Conservation (phyloP, 1,139 yeast species). For the Yueomyces sp. region DNA sequence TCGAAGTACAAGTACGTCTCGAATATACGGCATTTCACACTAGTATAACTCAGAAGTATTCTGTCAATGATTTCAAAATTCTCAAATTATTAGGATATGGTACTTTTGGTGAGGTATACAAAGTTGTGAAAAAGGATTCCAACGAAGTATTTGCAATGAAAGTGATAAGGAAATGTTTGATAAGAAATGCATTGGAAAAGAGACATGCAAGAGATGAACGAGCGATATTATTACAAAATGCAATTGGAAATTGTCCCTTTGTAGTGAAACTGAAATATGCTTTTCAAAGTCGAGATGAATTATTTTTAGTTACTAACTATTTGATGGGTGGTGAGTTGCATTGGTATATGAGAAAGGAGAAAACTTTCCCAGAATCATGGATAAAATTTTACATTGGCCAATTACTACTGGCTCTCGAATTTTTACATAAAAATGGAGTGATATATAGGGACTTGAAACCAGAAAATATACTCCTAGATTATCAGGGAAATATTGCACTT, state of each 20-base stretch:
- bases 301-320: conserved; percentile 88
- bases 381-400: conserved; percentile 96
- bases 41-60: conserved; percentile 29
- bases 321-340: conserved; percentile 98
- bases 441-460: conserved; percentile 94
- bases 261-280: conserved; percentile 92
- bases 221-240: conserved; percentile 81
- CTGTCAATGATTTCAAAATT: conserved; percentile 59
- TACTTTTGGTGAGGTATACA: conserved; percentile 94
- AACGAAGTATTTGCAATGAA: conserved; percentile 93
- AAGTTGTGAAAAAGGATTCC: conserved; percentile 82
- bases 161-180: conserved; percentile 82
- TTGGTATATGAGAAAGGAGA: conserved; percentile 96
- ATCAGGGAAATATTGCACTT: conserved; percentile 90
- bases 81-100: conserved; percentile 87
- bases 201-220: conserved; percentile 97
- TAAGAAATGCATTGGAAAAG: conserved; percentile 90
- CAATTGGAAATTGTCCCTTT: conserved; percentile 74
- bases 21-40: conserved; percentile 69
- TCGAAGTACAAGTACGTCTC: conserved; percentile 60
- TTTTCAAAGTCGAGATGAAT: conserved; percentile 86
- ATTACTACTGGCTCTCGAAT: conserved; percentile 80
- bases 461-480: conserved; percentile 84
- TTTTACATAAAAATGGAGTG: conserved; percentile 82
- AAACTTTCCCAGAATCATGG: conserved; percentile 80